These are phyloP conservation scores for Capronia coronata DNA, from an alignment of 2,329 filamentous ascomycete species.

Conservation along the genomic window DNA sequence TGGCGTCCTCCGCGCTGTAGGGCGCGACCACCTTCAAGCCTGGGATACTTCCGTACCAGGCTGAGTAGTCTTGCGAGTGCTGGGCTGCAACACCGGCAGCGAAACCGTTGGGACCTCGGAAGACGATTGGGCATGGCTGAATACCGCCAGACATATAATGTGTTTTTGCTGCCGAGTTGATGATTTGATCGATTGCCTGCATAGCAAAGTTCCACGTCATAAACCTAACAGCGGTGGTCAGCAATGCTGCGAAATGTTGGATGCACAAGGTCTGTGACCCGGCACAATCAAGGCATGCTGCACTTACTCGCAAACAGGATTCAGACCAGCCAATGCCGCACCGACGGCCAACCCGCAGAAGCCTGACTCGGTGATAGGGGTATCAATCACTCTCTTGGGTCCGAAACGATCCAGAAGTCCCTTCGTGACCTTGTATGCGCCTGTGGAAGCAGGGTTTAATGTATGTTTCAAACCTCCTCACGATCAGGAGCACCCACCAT, in stretches of 20 bases:
- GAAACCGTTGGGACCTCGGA: conserved; percentile 98
- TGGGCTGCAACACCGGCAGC: conserved; percentile 91
- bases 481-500: conserved; percentile 61
- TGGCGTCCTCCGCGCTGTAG: conserved; percentile 96
- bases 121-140: conserved; percentile 99
- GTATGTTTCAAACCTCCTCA: background rate
- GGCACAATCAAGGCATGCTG: background rate
- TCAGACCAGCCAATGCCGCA: conserved; percentile 86
- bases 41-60: conserved; percentile 97
- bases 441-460: conserved; percentile 8
- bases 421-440: conserved; percentile 91
- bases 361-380: conserved; percentile 94
- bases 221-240: conserved; percentile 65
- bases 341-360: conserved; percentile 91
- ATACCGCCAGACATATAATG: conserved; percentile 99
- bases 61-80: conserved; percentile 97
- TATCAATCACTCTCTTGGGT: conserved; percentile 95
- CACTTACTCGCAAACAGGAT: conserved; percentile 70
- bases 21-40: conserved; percentile 94
- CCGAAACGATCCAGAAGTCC: conserved; percentile 94
- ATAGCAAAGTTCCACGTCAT: conserved; percentile 99
- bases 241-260: background rate
- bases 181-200: conserved; percentile 99
- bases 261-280: background rate
- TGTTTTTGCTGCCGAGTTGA: conserved; percentile 98